Evolutionary conservation across 1,284 basidiomycete genomes (phyloP).

Genomic region (Ganoderma sinense): DNA sequence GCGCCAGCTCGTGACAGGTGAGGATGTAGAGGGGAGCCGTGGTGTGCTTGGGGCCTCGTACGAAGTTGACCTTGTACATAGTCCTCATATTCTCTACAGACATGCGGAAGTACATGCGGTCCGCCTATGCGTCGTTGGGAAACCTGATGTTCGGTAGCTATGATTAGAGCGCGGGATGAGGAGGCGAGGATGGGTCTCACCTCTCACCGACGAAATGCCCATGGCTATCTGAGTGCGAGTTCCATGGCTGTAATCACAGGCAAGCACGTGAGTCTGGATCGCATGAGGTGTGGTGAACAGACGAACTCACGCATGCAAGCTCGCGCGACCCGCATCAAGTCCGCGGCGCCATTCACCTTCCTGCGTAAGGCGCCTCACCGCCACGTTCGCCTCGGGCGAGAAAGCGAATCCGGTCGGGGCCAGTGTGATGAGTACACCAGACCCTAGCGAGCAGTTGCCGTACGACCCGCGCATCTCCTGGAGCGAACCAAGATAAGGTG

Average conservation of each 20-base stretch:
- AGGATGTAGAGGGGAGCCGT: conserved; percentile 52
- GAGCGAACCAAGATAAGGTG: no score
- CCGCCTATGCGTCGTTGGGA: conserved; percentile 37
- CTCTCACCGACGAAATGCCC: background rate
- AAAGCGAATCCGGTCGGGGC: conserved; percentile 89
- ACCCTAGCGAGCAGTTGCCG: conserved; percentile 46
- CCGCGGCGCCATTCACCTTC: conserved; percentile 73
- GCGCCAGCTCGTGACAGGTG: conserved; percentile 58
- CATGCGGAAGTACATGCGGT: conserved; percentile 15
- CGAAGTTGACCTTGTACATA: conserved; percentile 14
- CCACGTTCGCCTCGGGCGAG: conserved; percentile 90
- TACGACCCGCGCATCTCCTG: no score
- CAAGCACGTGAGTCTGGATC: background rate
- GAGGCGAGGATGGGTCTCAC: background rate
- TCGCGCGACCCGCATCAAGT: conserved; percentile 75
- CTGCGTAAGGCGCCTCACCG: conserved; percentile 90
- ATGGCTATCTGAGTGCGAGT: background rate
- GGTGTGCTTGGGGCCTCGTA: conserved; percentile 10
- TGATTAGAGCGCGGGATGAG: background rate
- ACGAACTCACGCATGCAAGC: conserved; percentile 70
- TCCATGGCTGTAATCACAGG: background rate
- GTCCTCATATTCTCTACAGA: no score
- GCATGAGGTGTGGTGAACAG: background rate
- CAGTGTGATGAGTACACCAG: conserved; percentile 76
- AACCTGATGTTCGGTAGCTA: conserved; percentile 38